phyloP scores from a whole-genome alignment of 2,329 filamentous ascomycete species.

The Juglanconis sp. region DNA sequence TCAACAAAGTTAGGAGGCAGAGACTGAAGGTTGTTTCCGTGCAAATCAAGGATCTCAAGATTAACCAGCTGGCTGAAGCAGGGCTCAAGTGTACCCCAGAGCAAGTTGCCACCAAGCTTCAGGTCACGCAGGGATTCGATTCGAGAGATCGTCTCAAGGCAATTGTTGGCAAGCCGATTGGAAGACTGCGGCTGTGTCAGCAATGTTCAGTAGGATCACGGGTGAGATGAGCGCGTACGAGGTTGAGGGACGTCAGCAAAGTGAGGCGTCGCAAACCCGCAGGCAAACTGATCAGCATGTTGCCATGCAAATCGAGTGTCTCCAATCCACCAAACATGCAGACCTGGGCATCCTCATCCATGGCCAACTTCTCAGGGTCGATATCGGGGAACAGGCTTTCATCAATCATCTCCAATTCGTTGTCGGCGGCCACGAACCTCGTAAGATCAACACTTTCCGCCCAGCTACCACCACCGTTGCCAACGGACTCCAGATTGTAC shows the following conservation, averaged over 20 bases:
- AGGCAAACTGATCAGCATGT: conserved; percentile 69
- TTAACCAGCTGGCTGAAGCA: conserved; percentile 62
- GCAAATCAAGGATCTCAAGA: conserved; percentile 78
- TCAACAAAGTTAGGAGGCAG: conserved; percentile 67
- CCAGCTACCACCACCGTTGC: conserved; percentile 68
- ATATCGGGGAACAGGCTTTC: conserved; percentile 78
- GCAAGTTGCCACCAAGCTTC: conserved; percentile 73
- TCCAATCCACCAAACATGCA: conserved; percentile 82
- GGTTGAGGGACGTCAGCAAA: conserved; percentile 74
- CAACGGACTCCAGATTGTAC: conserved; percentile 75
- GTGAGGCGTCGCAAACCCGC: conserved; percentile 71
- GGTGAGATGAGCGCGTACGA: conserved; percentile 50
- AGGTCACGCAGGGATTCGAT: conserved; percentile 73
- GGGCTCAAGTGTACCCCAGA: conserved; percentile 65
- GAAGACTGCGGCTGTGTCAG: conserved; percentile 56
- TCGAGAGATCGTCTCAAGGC: conserved; percentile 70
- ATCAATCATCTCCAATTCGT: conserved; percentile 73
- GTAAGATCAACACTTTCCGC: conserved; percentile 87
- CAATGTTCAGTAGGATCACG: background rate
- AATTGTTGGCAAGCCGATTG: conserved; percentile 72
- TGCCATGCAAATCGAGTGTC: conserved; percentile 81
- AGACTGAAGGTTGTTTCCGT: conserved; percentile 71
- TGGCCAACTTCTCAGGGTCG: conserved; percentile 51
- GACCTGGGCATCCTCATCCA: conserved; percentile 64
- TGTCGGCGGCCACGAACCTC: conserved; percentile 82